These are phyloP conservation scores for Aspergillus caelatus DNA, from an alignment of 2,329 filamentous ascomycete genomes.

Conservation along the genomic window DNA sequence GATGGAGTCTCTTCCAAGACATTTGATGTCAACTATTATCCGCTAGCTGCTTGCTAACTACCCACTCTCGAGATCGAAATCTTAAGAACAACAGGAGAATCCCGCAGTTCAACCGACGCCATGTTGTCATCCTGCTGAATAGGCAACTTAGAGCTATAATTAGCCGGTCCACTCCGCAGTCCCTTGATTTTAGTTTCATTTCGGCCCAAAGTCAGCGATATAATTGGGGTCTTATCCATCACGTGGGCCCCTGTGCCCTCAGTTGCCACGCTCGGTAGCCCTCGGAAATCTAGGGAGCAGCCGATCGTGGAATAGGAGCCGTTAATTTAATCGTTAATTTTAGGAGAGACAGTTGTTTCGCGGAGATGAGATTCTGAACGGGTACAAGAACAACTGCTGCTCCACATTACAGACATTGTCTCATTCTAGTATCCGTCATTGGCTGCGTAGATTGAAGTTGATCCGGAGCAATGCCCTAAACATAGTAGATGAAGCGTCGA, in stretches of 20 bases:
- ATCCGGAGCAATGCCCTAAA: conserved; percentile 4
- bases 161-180: not conserved
- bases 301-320: not conserved
- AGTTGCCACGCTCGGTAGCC: not conserved
- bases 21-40: conserved; percentile 1
- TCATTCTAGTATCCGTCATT: not conserved
- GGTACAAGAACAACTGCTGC: not conserved
- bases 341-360: conserved; percentile 3
- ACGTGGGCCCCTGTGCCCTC: not conserved
- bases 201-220: not conserved
- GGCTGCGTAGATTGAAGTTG: not conserved
- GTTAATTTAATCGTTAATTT: not conserved
- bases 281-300: not conserved
- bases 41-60: not conserved
- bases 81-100: not conserved
- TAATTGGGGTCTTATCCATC: not conserved
- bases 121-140: not conserved
- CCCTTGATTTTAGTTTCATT: not conserved
- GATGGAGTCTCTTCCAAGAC: not conserved
- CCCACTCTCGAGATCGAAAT: not conserved
- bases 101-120: not conserved
- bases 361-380: not conserved
- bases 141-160: not conserved
- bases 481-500: not conserved
- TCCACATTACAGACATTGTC: conserved; percentile 13